A percentile compares a stretch with the other conserved stretches of the same genome.
phyloP scores from a whole-genome alignment of 2,329 filamentous ascomycete species.

The Ophiocordyceps camponoti-floridani region DNA sequence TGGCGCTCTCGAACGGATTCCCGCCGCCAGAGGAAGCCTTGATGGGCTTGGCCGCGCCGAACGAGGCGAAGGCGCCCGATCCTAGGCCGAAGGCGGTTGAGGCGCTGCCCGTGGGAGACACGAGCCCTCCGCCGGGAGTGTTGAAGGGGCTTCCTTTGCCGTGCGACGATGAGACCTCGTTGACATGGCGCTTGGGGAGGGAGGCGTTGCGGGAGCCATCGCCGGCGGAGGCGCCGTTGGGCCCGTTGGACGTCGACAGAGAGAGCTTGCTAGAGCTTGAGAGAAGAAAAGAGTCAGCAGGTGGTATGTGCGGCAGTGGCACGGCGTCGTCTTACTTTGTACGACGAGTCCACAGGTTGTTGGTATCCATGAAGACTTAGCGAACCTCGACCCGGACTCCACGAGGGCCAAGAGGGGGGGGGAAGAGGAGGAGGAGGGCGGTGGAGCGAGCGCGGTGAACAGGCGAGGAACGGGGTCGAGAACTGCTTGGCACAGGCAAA shows the following conservation, averaged over 20 bases:
- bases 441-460: background rate
- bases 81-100: slow-evolving; percentile 87
- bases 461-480: background rate
- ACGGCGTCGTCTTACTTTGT: slow-evolving; percentile 41
- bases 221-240: slow-evolving; percentile 30
- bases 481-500: background rate
- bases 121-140: slow-evolving; percentile 42
- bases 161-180: slow-evolving; percentile 46
- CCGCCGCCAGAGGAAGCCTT: slow-evolving; percentile 47
- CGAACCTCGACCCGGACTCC: slow-evolving; percentile 7
- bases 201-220: slow-evolving; percentile 42
- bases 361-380: slow-evolving; percentile 32
- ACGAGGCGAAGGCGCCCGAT: slow-evolving; percentile 87
- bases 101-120: slow-evolving; percentile 35
- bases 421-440: too few species aligned
- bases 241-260: slow-evolving; percentile 51
- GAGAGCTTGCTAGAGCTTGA: slow-evolving; percentile 75
- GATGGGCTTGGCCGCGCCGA: slow-evolving; percentile 65
- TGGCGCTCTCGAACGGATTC: slow-evolving; percentile 61
- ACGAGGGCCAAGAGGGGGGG: slow-evolving; percentile 4
- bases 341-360: slow-evolving; percentile 57
- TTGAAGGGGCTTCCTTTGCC: slow-evolving; percentile 64
- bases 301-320: slow-evolving; percentile 1
- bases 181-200: slow-evolving; percentile 58
- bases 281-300: slow-evolving; percentile 4